Percentiles rank a stretch among this genome's conserved stretches.
phyloP scores from a whole-genome alignment of 2,329 filamentous ascomycete genomes.

The Pestalotiopsis fici region DNA sequence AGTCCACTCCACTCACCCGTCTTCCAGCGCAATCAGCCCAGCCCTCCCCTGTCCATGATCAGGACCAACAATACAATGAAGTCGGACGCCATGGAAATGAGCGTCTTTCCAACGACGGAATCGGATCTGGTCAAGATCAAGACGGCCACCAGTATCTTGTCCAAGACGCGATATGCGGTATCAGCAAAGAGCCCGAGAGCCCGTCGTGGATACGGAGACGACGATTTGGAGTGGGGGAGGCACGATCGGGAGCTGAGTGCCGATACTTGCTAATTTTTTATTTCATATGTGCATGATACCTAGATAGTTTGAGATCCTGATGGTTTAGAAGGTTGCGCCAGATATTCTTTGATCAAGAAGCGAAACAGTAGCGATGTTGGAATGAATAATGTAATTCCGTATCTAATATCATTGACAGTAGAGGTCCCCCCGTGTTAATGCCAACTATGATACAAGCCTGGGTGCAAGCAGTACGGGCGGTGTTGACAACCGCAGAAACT shows the following conservation, averaged over 20 bases:
- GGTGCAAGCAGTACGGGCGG: too few relatives aligned
- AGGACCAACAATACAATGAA: conserved; percentile 10
- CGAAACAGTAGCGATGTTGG: too few relatives aligned
- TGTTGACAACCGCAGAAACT: too few relatives aligned
- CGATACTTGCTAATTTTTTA: conserved; percentile 6
- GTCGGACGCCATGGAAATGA: conserved; percentile 11
- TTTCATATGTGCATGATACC: background rate
- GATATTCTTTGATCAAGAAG: too few relatives aligned
- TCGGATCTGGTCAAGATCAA: conserved; percentile 11
- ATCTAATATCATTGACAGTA: too few relatives aligned
- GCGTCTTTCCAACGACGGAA: conserved; percentile 7
- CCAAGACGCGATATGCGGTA: conserved; percentile 11
- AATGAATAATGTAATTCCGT: too few relatives aligned
- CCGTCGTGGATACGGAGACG: conserved; percentile 1
- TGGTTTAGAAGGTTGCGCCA: too few relatives aligned
- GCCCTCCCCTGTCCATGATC: conserved; percentile 3
- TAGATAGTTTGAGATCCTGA: background rate
- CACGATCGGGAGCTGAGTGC: conserved; percentile 9
- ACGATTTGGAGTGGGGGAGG: conserved; percentile 11
- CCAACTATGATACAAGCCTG: too few relatives aligned
- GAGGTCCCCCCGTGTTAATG: too few relatives aligned
- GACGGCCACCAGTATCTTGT: conserved; percentile 11
- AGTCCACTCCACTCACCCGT: background rate
- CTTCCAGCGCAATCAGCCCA: background rate
- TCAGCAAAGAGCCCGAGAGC: conserved; percentile 4